phyloP scores from a whole-genome alignment of 257 asterid genomes.

The Salvia hispanica region DNA sequence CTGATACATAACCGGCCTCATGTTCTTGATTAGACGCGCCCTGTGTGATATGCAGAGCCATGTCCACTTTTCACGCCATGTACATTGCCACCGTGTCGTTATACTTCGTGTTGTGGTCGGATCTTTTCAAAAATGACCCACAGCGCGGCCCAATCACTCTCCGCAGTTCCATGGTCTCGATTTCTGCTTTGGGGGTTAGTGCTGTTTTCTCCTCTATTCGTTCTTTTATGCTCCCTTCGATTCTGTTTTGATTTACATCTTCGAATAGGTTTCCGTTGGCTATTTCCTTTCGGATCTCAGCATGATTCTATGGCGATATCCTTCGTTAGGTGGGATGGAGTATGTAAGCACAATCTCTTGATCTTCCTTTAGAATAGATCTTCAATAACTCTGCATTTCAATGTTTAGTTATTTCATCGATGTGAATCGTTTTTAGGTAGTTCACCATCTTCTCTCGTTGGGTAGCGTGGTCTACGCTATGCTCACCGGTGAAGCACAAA shows the following conservation, averaged over 20 bases:
- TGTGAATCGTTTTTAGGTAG: constrained; percentile 44
- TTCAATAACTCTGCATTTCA: background rate
- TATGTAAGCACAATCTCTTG: constrained; percentile 66
- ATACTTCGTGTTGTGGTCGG: constrained; percentile 64
- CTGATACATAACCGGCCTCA: constrained; percentile 3
- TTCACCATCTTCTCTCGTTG: constrained; percentile 82
- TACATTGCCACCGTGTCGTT: constrained; percentile 56
- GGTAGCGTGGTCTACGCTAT: constrained; percentile 55
- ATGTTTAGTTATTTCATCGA: background rate
- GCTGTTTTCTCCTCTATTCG: constrained; percentile 3
- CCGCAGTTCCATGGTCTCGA: constrained; percentile 58
- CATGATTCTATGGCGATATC: constrained; percentile 85
- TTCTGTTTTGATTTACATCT: background rate
- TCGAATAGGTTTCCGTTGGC: constrained; percentile 67
- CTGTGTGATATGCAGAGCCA: constrained; percentile 52
- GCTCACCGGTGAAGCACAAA: constrained; percentile 85
- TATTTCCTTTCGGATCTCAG: constrained; percentile 74
- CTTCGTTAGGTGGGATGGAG: constrained; percentile 80
- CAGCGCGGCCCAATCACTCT: constrained; percentile 48
- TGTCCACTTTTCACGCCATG: constrained; percentile 74
- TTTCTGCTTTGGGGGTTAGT: constrained; percentile 72
- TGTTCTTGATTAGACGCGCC: constrained; percentile 10
- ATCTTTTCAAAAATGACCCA: constrained; percentile 47
- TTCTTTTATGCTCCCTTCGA: background rate
- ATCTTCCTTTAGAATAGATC: constrained; percentile 21